Evolutionary conservation across 495 filamentous ascomycete species (phyloP).

Genomic region (Cercophora sp.): DNA sequence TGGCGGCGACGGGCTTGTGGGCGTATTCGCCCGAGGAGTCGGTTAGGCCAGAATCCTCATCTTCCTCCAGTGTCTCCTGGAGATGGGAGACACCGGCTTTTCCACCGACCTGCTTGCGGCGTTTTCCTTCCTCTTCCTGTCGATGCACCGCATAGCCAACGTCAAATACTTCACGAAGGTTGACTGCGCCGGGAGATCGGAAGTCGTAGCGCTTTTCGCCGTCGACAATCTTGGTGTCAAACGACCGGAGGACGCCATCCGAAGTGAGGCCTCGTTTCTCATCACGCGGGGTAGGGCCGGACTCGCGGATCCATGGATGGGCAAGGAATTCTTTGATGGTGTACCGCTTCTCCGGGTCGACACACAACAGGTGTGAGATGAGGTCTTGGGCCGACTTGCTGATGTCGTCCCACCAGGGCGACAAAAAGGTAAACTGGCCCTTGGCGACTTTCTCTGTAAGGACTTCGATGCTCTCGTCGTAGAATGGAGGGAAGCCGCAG

Average conservation of each 20-base stretch:
- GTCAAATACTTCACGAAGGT: conserved; percentile 94
- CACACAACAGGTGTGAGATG: conserved; percentile 86
- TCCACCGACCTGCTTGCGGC: conserved; percentile 71
- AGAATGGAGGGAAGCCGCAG: conserved; percentile 97
- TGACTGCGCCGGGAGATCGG: conserved; percentile 91
- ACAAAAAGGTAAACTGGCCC: conserved; percentile 96
- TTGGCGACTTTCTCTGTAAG: conserved; percentile 96
- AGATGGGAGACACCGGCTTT: conserved; percentile 50
- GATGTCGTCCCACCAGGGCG: conserved; percentile 99
- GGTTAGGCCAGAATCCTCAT: conserved; percentile 49
- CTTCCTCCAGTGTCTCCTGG: conserved; percentile 61
- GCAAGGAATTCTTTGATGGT: conserved; percentile 82
- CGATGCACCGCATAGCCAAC: conserved; percentile 94
- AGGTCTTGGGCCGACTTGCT: conserved; percentile 93
- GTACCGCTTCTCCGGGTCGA: conserved; percentile 88
- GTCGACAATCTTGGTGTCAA: conserved; percentile 56
- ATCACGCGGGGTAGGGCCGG: conserved; percentile 49
- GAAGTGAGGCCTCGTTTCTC: conserved; percentile 56
- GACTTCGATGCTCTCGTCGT: conserved; percentile 95
- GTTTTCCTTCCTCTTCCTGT: conserved; percentile 93
- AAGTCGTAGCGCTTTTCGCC: conserved; percentile 77
- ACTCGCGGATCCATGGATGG: conserved; percentile 85
- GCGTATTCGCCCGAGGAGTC: conserved; percentile 60
- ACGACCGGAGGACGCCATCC: conserved; percentile 45
- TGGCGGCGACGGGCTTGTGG: conserved; percentile 43